Percentiles rank a stretch among this genome's conserved stretches.
Conservation (phyloP, 1,284 basidiomycete species). For the Malassezia dermatis region DNA sequence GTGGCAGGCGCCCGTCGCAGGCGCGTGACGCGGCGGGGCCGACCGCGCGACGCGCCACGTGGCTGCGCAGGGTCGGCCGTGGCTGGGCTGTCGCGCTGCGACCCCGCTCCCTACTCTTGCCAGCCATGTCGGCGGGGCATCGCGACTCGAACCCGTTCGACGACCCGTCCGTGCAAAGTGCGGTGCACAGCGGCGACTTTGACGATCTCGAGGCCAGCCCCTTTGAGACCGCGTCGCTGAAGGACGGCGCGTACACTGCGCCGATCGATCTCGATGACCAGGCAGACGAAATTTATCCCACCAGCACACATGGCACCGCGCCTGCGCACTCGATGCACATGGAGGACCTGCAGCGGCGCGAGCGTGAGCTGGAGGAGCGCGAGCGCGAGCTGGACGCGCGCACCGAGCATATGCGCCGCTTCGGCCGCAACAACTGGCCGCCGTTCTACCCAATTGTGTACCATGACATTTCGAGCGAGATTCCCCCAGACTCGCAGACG, state of each 20-base stretch:
- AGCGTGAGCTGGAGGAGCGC: slow-evolving; percentile 66
- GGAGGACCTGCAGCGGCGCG: slow-evolving; percentile 62
- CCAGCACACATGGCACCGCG: slow-evolving; percentile 18
- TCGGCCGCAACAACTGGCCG: slow-evolving; percentile 82
- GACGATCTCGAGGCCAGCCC: slow-evolving; percentile 19
- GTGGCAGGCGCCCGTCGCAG: background rate
- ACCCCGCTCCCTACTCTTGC: background rate
- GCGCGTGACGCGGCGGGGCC: background rate
- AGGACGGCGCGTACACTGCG: background rate
- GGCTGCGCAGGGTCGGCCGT: background rate
- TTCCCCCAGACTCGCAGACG: slow-evolving; percentile 67
- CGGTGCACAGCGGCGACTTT: slow-evolving; percentile 25
- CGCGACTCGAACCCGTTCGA: slow-evolving; percentile 47
- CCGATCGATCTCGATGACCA: slow-evolving; percentile 21
- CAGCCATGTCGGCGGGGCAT: background rate
- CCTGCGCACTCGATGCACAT: slow-evolving; percentile 50
- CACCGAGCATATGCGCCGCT: slow-evolving; percentile 61
- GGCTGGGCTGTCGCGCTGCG: background rate
- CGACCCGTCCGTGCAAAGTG: slow-evolving; percentile 46
- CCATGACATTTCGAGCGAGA: slow-evolving; percentile 80
- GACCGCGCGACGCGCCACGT: slow-evolving; percentile 5
- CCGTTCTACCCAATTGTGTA: slow-evolving; percentile 84
- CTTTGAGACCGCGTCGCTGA: slow-evolving; percentile 11
- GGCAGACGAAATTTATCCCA: slow-evolving; percentile 18
- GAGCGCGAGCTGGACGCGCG: slow-evolving; percentile 58